Evolutionary conservation across 306 rosid genomes (phyloP), one percentile per base, ranked within the genome.

Genomic region (Cicer yamashitae): DNA sequence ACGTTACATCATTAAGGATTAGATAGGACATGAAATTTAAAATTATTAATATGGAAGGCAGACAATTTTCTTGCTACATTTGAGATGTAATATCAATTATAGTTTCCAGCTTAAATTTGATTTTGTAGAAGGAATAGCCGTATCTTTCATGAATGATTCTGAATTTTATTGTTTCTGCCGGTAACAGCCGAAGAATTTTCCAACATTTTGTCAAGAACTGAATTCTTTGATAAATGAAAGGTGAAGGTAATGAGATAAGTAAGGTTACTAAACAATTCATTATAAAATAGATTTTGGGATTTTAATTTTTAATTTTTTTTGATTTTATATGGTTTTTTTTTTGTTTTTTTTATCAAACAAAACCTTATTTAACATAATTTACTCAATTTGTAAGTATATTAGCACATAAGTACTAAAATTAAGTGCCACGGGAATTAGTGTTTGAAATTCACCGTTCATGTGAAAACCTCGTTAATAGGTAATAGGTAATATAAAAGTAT

Each of bases 181-280:
- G 6, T 77, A 74, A 44, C 92, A 92, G 94, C 75, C 90, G 47
- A 84, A 70, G 77, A 84, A 86, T 69, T 66, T 93, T 46, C 70
- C 88, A 54, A 10, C 83, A 58, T 93, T 93, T 83, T 86, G 88
- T 50, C 83, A 82, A 77, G 89, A 87, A 78, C 82, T 93, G 63
- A 80, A 47, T 53, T 79, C 88, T 77, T 57, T 86, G 45, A 80
- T 90, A 47, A 75, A 70, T 71, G 85, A 88, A 64, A 38, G 88
- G 37, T 82, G 65, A 80, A 13, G 44, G 14, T 63, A 64, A 13
- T 54, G 58, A 30, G 7, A 63, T 17, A 79, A 22, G 79, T 71
- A 62, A 79, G n/a, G 79, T 75, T 69, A 70, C 78, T 14, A 47
- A 18, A 57, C 63, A 37, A 22, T 79, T 48, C 15, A 13, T 57